A percentile compares a stretch with the other conserved stretches of the same genome.
These are phyloP conservation scores for Podospora anserina DNA, from an alignment of 495 filamentous ascomycete genomes.

Conservation along the genomic window DNA sequence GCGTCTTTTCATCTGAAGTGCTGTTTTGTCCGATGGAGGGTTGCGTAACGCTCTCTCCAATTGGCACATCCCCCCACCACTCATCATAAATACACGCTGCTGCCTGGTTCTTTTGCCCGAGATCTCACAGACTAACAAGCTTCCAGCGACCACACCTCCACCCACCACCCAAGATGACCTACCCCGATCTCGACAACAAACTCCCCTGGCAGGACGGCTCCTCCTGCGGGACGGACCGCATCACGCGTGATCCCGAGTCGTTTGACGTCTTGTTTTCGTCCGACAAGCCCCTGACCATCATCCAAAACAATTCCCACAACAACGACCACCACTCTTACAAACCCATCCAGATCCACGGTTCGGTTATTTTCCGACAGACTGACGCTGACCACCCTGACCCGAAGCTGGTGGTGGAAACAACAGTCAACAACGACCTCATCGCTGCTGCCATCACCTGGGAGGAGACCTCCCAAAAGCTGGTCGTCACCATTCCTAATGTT, in stretches of 20 bases:
- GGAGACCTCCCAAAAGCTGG: constrained; percentile 28
- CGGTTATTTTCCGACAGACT: constrained; percentile 38
- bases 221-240: constrained; percentile 30
- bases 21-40: neutral
- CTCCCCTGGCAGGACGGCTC: constrained; percentile 16
- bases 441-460: constrained; percentile 31
- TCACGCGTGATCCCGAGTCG: constrained; percentile 31
- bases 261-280: constrained; percentile 32
- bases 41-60: neutral
- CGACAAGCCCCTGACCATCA: constrained; percentile 31
- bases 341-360: constrained; percentile 36
- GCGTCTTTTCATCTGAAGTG: constrained; percentile 11
- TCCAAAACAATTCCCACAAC: constrained; percentile 21
- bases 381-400: constrained; percentile 25
- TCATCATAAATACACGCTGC: neutral
- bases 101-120: neutral
- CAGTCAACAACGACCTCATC: constrained; percentile 38
- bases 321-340: constrained; percentile 17
- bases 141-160: neutral
- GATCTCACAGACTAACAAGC: neutral
- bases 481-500: neutral
- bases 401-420: constrained; percentile 36
- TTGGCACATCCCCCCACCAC: neutral
- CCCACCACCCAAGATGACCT: constrained; percentile 19
- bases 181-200: constrained; percentile 25